Evolutionary conservation across 768 basidiomycete species (phyloP).

Genomic region (Krasilnikovozyma curviuscula): DNA sequence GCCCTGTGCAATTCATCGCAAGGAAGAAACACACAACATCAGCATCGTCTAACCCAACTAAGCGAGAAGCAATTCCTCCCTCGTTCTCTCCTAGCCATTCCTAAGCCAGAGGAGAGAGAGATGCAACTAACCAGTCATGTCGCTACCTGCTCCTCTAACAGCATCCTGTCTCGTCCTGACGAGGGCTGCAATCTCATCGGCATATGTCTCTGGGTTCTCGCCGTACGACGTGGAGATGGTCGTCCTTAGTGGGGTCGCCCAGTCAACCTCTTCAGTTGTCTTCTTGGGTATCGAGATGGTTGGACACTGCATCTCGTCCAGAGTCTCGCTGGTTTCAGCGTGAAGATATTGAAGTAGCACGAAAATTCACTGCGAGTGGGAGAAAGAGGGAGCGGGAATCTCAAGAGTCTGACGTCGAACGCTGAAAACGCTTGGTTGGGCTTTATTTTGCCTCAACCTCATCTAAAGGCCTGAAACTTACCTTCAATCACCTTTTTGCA

Average conservation of each 20-base stretch:
- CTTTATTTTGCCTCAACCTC: too few relatives aligned
- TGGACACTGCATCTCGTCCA: slow-evolving; percentile 32
- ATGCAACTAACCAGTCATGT: slow-evolving; percentile 52
- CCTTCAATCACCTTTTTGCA: too few relatives aligned
- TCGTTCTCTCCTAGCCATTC: neutral
- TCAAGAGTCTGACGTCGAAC: too few relatives aligned
- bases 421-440: too few relatives aligned
- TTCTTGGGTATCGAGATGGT: slow-evolving; percentile 86
- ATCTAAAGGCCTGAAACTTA: too few relatives aligned
- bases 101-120: neutral
- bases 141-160: slow-evolving; percentile 86
- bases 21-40: neutral
- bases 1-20: slow-evolving; percentile 32
- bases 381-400: too few relatives aligned
- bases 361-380: too few relatives aligned
- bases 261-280: slow-evolving; percentile 90
- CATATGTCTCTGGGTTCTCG: slow-evolving; percentile 75
- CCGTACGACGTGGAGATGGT: slow-evolving; percentile 82
- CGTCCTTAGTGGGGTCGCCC: slow-evolving; percentile 67
- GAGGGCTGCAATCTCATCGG: slow-evolving; percentile 59
- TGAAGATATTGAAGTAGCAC: too few relatives aligned
- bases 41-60: neutral
- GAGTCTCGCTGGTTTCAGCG: too few relatives aligned
- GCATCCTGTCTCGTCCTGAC: slow-evolving; percentile 91
- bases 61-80: neutral